These are phyloP conservation scores for Colletotrichum graminicola DNA, from an alignment of 2,329 filamentous ascomycete genomes.

Conservation along the genomic window DNA sequence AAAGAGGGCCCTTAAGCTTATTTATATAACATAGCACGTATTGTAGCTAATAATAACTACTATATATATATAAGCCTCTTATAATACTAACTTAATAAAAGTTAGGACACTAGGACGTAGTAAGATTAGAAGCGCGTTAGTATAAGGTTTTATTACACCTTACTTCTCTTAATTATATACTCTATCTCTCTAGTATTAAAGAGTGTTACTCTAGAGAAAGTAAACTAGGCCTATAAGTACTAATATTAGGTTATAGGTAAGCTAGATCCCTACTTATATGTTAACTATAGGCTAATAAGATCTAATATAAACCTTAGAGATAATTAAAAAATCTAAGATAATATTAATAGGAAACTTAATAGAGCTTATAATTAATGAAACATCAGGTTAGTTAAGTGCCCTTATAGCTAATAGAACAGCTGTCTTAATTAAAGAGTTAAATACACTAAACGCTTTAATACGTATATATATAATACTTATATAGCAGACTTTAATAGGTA, in stretches of 20 bases:
- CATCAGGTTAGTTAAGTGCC: conserved; percentile 76
- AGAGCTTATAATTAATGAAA: conserved; percentile 74
- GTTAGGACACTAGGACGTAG: conserved; percentile 69
- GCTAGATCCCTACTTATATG: conserved; percentile 72
- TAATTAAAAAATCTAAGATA: conserved; percentile 72
- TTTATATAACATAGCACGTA: too few relatives aligned
- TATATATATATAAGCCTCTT: too few relatives aligned
- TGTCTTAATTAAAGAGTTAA: conserved; percentile 73
- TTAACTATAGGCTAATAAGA: conserved; percentile 68
- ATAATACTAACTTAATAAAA: conserved; percentile 74
- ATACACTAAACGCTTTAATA: conserved; percentile 71
- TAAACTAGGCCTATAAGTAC: conserved; percentile 69
- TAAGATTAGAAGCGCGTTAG: conserved; percentile 63
- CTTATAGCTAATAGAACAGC: conserved; percentile 72
- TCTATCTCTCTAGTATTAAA: conserved; percentile 39
- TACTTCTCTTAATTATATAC: neutral
- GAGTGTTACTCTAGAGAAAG: conserved; percentile 63
- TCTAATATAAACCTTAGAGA: conserved; percentile 74
- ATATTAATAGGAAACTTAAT: conserved; percentile 77
- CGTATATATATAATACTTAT: conserved; percentile 73
- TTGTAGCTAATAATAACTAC: too few relatives aligned
- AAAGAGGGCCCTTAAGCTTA: too few relatives aligned
- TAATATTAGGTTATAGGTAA: conserved; percentile 70
- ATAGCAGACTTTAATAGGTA: conserved; percentile 68
- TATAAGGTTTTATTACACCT: conserved; percentile 42